Percentiles rank a stretch among this genome's conserved stretches.
phyloP scores from a whole-genome alignment of 1,284 basidiomycete species.

The Fomitopsis betulina region DNA sequence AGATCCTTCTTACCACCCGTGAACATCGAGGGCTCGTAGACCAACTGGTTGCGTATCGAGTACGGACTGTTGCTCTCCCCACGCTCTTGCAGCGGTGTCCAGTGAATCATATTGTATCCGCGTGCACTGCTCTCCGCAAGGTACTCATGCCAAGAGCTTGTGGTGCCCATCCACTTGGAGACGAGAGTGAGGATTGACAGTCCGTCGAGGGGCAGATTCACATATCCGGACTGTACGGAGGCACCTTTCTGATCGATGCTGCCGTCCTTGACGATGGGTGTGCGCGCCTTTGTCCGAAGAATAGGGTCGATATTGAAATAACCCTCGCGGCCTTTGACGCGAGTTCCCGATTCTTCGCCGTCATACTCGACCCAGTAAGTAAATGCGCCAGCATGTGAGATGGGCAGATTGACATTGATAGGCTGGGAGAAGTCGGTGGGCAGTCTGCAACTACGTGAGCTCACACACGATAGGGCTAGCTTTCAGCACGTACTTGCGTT shows the following conservation, averaged over 20 bases:
- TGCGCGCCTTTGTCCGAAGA: slow-evolving; percentile 68
- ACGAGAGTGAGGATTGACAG: slow-evolving; percentile 85
- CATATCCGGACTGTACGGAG: slow-evolving; percentile 40
- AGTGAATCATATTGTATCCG: slow-evolving; percentile 96
- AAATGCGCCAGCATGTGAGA: slow-evolving; percentile 93
- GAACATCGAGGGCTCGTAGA: slow-evolving; percentile 77
- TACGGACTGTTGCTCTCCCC: slow-evolving; percentile 89
- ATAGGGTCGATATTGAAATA: slow-evolving; percentile 96
- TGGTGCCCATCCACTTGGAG: slow-evolving; percentile 94
- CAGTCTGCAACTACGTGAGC: slow-evolving; percentile 42
- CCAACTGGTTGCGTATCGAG: slow-evolving; percentile 83
- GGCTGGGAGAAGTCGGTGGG: slow-evolving; percentile 83
- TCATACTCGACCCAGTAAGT: slow-evolving; percentile 93
- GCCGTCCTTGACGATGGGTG: slow-evolving; percentile 60
- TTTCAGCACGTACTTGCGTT: slow-evolving; percentile 61
- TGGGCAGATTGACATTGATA: slow-evolving; percentile 88
- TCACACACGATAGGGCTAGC: not conserved
- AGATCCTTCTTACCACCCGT: slow-evolving; percentile 35
- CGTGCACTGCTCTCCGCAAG: slow-evolving; percentile 80
- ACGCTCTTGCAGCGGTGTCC: slow-evolving; percentile 87
- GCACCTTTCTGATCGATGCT: slow-evolving; percentile 47
- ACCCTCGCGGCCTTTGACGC: slow-evolving; percentile 78
- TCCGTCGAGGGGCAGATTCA: slow-evolving; percentile 79
- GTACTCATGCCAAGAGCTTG: slow-evolving; percentile 71
- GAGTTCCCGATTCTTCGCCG: slow-evolving; percentile 45